These are phyloP conservation scores for Suhomyces yuchorum DNA, from an alignment of 1,139 yeast genomes.

Conservation along the genomic window DNA sequence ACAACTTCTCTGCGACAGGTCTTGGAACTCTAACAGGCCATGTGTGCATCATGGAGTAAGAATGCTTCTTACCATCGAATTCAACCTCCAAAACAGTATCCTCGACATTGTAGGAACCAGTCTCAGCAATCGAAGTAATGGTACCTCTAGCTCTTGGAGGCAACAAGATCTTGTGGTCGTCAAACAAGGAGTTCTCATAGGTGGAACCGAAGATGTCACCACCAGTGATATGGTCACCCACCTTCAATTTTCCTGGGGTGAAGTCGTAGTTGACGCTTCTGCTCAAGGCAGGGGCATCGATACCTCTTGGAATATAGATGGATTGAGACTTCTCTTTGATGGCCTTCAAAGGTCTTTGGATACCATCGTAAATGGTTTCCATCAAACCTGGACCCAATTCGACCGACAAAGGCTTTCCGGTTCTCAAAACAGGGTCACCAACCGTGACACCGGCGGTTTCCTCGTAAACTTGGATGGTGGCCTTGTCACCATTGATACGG, in stretches of 20 bases:
- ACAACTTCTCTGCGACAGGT: constrained; percentile 90
- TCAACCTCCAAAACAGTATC: constrained; percentile 91
- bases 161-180: constrained; percentile 88
- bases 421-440: constrained; percentile 97
- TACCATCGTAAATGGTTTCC: constrained; percentile 99
- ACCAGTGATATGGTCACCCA: constrained; percentile 97
- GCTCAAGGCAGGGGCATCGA: constrained; percentile 90
- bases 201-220: constrained; percentile 97
- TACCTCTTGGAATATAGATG: constrained; percentile 97
- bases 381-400: constrained; percentile 98
- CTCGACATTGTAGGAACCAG: constrained; percentile 89
- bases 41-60: constrained; percentile 93
- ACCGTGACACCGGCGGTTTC: constrained; percentile 99
- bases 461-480: constrained; percentile 97
- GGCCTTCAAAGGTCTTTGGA: constrained; percentile 95
- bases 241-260: constrained; percentile 74
- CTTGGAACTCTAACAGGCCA: constrained; percentile 99
- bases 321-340: constrained; percentile 85
- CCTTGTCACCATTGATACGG: constrained; percentile 93
- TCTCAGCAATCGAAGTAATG: constrained; percentile 80
- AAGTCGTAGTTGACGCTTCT: constrained; percentile 84
- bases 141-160: constrained; percentile 99
- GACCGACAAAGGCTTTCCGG: constrained; percentile 96
- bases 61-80: constrained; percentile 81
- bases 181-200: constrained; percentile 87